Base-by-base conservation (phyloP, 352 stramenopile species). In the Pseudoperonospora humuli region DNA sequence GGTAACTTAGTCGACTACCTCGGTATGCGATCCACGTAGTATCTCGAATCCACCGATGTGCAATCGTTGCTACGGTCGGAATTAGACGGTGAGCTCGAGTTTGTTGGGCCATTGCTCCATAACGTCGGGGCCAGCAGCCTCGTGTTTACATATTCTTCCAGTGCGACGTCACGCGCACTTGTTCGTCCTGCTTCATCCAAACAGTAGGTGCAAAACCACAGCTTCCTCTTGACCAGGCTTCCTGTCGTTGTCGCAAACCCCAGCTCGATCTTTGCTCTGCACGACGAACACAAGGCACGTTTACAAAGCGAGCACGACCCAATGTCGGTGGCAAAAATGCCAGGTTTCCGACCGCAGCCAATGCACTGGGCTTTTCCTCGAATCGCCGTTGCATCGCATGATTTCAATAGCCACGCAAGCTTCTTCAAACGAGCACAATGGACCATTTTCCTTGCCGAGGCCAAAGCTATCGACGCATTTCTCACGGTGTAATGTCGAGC, bases 401-500 rank as follows among this genome's bases (percentile, higher is more conserved):
- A 18, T 36, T 19, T 48, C 18, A 68, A 32, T 19, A 76, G 27
- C 69, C 69, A 81, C 29, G 53, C 32, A 1, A 81, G 56, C 23
- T 81, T 81, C 43, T 78, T 77, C 39, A 70, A 57, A 32, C 74
- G 68, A 17, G 70, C 67, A 39, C 68, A 82, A 14, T 56, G 32
- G 7, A 82, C 44, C 36, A 67, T 53, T 43, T 73, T 67, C 18
- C 58, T 62, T 5, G 61, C 64, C 0, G 68, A 72, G n/a, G 71
- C 47, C 38, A 86, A 64, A 19, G 62, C 63, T 3, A 64, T 49
- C 1, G 67, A 50, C 1, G 50, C 59, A 10, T 70, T 75, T 34
- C 79, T 78, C 23, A 81, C 50, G 1, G 68, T 65, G 2, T 77
- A 35, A 13, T 57, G 50, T n/a, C 58, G 67, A 56, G 67, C 54